Conservation (phyloP, 208 protist genomes). For the Leishmania amazonensis region DNA sequence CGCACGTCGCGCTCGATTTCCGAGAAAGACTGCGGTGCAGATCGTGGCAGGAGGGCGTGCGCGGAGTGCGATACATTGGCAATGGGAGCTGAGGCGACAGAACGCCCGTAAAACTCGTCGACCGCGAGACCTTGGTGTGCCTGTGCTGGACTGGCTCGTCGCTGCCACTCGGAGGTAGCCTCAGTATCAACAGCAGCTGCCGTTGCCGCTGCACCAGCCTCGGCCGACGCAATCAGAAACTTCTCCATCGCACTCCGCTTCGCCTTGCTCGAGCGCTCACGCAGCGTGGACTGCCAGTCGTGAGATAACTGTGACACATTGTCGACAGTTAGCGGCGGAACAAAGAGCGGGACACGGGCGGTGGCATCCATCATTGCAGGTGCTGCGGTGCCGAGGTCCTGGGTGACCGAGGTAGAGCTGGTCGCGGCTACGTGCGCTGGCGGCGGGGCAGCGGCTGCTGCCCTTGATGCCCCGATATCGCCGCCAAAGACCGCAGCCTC, state of each 20-base stretch:
- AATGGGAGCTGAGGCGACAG: background rate
- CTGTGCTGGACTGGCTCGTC: background rate
- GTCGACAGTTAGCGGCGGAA: constrained; percentile 37
- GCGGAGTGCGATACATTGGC: background rate
- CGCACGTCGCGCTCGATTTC: background rate
- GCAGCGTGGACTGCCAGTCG: constrained; percentile 52
- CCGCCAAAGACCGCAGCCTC: background rate
- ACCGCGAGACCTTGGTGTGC: background rate
- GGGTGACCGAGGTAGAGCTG: background rate
- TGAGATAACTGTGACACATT: constrained; percentile 35
- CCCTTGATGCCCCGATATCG: background rate
- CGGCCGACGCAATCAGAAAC: constrained; percentile 32
- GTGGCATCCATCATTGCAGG: background rate
- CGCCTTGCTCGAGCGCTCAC: constrained; percentile 27
- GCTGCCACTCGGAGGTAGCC: background rate
- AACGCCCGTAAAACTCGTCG: background rate
- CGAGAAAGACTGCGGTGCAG: background rate
- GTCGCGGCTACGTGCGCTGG: background rate
- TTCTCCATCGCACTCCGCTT: constrained; percentile 27
- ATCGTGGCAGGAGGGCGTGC: background rate
- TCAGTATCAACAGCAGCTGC: background rate
- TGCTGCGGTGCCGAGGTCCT: background rate
- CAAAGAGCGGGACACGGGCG: constrained; percentile 22
- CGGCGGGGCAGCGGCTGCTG: background rate
- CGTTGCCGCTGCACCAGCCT: constrained; percentile 19